Conservation (phyloP, 768 basidiomycete species). For the Mycena sanguinolenta region DNA sequence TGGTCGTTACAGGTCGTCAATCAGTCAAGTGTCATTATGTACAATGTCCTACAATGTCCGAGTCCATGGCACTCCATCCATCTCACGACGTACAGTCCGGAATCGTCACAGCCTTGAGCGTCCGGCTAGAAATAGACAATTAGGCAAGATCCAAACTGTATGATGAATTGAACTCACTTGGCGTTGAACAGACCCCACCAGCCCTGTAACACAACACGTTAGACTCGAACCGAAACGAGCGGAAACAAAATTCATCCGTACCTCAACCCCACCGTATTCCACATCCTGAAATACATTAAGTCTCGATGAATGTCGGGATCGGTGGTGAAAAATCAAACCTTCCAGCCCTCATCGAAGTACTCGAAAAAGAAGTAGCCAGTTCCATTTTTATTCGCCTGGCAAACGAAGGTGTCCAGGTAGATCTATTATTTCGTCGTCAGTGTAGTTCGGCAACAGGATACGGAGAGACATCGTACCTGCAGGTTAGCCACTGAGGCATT, state of each 20-base stretch:
- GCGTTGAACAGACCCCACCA: constrained; percentile 43
- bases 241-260: not conserved
- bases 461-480: constrained; percentile 54
- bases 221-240: not conserved
- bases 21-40: not conserved
- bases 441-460: not conserved
- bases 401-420: constrained; percentile 91
- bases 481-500: constrained; percentile 71
- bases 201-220: constrained; percentile 15
- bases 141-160: constrained; percentile 7
- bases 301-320: not conserved
- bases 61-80: not conserved
- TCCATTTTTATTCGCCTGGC: constrained; percentile 83
- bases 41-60: constrained; percentile 1
- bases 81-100: constrained; percentile 61
- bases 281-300: constrained; percentile 53
- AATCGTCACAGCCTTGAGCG: constrained; percentile 78
- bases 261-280: constrained; percentile 61
- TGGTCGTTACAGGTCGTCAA: constrained; percentile 7
- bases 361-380: constrained; percentile 90
- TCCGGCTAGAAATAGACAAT: constrained; percentile 62
- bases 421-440: constrained; percentile 53
- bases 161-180: constrained; percentile 31
- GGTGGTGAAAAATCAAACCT: constrained; percentile 56
- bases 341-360: constrained; percentile 88